Evolutionary conservation across 495 filamentous ascomycete genomes (phyloP), one percentile per base, ranked within the genome.

Genomic region (Aspergillus conjunctus): DNA sequence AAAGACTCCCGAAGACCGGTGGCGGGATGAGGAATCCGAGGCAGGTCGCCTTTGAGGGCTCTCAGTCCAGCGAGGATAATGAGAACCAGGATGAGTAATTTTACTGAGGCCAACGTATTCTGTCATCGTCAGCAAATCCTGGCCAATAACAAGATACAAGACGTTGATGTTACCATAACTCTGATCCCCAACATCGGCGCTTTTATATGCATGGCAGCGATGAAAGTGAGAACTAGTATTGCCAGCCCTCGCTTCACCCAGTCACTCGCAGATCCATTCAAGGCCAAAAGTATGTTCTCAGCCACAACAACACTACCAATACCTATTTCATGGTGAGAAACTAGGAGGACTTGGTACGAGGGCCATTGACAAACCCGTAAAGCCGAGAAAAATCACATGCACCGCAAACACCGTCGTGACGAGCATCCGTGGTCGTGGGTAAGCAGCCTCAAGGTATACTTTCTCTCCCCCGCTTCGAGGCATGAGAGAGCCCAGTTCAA

Each of bases 371-470:
- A 59, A 51, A 72, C 74, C 75, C 22, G 85, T 88, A 61, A 90
- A 90, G 0, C 87, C 87, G 0, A 90, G 73, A 4, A 88, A 70
- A 12, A 91, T 79, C 7, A 86, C 79, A 56, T 89, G 83, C 0
- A 86, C 78, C 6, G 86, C 85, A 50, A 90, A 78, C 17, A 90
- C 66, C 0, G 82, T 83, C 1, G 86, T 86, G 0, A 84, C 83
- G 22, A 92, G 75, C 59, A 88, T 85, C 11, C 81, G 81, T 0
- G 89, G 88, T 32, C 74, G 75, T 0, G 80, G 83, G 67, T 90
- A 92, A 0, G 83, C 86, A 54, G 85, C 88, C 62, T 92, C 88
- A 43, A 91, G 82, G 60, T 91, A 91, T 17, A 90, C 83, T 66
- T 91, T 91, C 46, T 83, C 79, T 26, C 87, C 88, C 6, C 88